Evolutionary conservation across 1,284 basidiomycete species (phyloP).

Genomic region (Malassezia globosa): DNA sequence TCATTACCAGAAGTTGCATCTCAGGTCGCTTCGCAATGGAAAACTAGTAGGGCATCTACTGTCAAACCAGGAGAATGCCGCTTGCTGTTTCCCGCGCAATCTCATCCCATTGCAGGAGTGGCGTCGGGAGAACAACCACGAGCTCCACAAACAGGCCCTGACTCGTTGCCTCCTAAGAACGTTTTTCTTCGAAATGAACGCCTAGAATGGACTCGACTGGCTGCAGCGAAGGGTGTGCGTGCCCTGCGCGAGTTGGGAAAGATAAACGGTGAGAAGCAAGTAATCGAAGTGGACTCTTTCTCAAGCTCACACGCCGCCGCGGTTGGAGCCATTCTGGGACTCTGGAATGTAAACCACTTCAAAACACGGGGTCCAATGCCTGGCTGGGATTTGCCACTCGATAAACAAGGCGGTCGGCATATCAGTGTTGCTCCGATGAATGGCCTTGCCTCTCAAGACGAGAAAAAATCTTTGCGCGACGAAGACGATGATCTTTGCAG

Average conservation of each 20-base stretch:
- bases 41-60: conserved; percentile 31
- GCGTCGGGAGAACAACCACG: conserved; percentile 34
- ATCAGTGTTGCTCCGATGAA: conserved; percentile 28
- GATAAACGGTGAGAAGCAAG: conserved; percentile 20
- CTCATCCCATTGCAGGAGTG: conserved; percentile 31
- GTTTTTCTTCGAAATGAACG: conserved; percentile 39
- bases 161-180: conserved; percentile 27
- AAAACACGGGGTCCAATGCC: conserved; percentile 36
- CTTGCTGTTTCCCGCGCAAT: conserved; percentile 32
- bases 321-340: conserved; percentile 33
- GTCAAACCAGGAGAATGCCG: conserved; percentile 35
- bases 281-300: conserved; percentile 35
- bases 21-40: conserved; percentile 35
- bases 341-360: conserved; percentile 44
- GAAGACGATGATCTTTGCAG: conserved; percentile 29
- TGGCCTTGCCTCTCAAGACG: conserved; percentile 22
- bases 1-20: conserved; percentile 3
- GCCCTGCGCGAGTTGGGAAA: conserved; percentile 36
- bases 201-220: conserved; percentile 35
- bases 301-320: conserved; percentile 39
- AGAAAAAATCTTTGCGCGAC: conserved; percentile 37
- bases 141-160: conserved; percentile 36
- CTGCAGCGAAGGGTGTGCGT: conserved; percentile 41
- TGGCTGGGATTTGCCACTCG: conserved; percentile 23
- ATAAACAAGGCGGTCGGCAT: conserved; percentile 37